phyloP scores from a whole-genome alignment of 805 yeast species.

The Cyberlindnera veronae region DNA sequence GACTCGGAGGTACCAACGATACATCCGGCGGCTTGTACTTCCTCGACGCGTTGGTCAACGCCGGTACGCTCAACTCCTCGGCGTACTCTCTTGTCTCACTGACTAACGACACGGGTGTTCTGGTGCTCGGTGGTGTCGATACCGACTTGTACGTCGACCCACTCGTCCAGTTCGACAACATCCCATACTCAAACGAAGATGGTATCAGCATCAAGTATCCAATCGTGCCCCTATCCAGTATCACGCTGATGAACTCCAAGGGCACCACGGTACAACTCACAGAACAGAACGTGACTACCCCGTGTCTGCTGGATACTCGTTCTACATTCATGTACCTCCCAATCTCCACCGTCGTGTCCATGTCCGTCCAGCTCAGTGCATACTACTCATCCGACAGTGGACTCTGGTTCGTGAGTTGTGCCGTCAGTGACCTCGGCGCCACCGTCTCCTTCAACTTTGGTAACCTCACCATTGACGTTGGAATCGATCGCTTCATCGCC shows the following conservation, averaged over 20 bases:
- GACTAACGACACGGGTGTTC: constrained; percentile 27
- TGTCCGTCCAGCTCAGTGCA: constrained; percentile 71
- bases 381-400: constrained; percentile 43
- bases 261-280: constrained; percentile 26
- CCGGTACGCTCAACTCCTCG: constrained; percentile 32
- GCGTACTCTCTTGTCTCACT: constrained; percentile 42
- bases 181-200: constrained; percentile 36
- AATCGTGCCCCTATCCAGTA: constrained; percentile 43
- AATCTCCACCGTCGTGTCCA: constrained; percentile 47
- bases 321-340: constrained; percentile 51
- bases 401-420: constrained; percentile 65
- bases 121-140: constrained; percentile 61
- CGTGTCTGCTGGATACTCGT: constrained; percentile 60
- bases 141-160: constrained; percentile 42
- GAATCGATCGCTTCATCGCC: constrained; percentile 45
- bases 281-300: constrained; percentile 21
- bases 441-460: constrained; percentile 51
- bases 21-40: constrained; percentile 19
- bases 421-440: constrained; percentile 46
- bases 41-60: constrained; percentile 31
- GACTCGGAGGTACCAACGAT: constrained; percentile 35
- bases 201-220: constrained; percentile 36
- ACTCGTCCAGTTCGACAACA: constrained; percentile 45
- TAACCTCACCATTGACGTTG: constrained; percentile 45
- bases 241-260: constrained; percentile 40